Percentiles rank a stretch among this genome's conserved stretches.
phyloP scores from a whole-genome alignment of 352 stramenopile genomes.

The Peronospora destructor region DNA sequence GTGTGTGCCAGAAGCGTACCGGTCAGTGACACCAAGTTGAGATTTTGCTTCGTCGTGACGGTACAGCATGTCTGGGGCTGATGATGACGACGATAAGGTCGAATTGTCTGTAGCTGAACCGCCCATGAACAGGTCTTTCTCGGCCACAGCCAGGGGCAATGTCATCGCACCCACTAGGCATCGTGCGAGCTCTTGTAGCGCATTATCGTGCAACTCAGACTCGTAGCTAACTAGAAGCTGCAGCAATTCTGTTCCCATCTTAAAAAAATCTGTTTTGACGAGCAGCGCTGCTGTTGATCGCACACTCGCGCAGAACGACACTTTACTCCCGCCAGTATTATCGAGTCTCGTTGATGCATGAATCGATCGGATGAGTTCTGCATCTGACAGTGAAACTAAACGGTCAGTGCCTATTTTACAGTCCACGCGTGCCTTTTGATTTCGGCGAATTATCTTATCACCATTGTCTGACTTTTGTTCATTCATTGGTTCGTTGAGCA shows the following conservation, averaged over 20 bases:
- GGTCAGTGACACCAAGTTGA: constrained; percentile 2
- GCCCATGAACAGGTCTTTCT: constrained; percentile 42
- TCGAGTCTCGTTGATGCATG: constrained; percentile 21
- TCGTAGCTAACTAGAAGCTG: constrained; percentile 65
- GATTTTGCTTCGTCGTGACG: constrained; percentile 9
- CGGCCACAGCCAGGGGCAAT: constrained; percentile 42
- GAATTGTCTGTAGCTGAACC: constrained; percentile 16
- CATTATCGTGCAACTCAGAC: constrained; percentile 31
- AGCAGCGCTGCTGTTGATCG: constrained; percentile 31
- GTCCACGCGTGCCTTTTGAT: constrained; percentile 14
- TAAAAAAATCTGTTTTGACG: constrained; percentile 65
- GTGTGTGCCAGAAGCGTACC: constrained; percentile 16
- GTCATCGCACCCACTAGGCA: constrained; percentile 56
- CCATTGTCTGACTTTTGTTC: constrained; percentile 5
- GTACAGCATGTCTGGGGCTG: constrained; percentile 24
- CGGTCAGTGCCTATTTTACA: constrained; percentile 1
- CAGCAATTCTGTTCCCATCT: constrained; percentile 63
- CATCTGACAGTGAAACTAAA: constrained; percentile 21
- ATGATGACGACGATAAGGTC: constrained; percentile 21
- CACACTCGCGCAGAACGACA: constrained; percentile 21
- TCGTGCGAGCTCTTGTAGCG: constrained; percentile 49
- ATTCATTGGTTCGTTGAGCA: constrained; percentile 22
- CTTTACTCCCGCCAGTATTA: constrained; percentile 2
- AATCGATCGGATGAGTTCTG: constrained; percentile 29
- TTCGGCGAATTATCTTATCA: constrained; percentile 6